Evolutionary conservation across 2,329 filamentous ascomycete genomes (phyloP), one percentile per base, ranked within the genome.

Genomic region (Madurella mycetomatis): DNA sequence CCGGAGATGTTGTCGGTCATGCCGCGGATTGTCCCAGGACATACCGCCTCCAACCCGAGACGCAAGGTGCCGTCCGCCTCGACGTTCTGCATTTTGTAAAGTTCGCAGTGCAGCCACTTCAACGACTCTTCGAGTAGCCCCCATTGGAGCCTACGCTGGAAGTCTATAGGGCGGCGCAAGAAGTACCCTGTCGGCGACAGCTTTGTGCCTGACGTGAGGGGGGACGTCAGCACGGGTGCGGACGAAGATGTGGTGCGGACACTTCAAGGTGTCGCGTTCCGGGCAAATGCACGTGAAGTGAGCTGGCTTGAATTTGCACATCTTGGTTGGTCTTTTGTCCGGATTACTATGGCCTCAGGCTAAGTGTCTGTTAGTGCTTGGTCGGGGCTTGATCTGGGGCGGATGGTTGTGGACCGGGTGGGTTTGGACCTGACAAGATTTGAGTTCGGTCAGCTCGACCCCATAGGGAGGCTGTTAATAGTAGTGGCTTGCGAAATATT

Each of bases 171-270:
- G 34, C 34, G 34, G 11, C 34, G 34, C 34, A 37, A 37, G 34
- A 12, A 37, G 34, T 12, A 37, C 9, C 34, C 34, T 15, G 34
- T 37, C 11, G 34, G 34, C 34, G 34, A 37, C 9, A 15, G 34
- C 34, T 37, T 12, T 12, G 13, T 37, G 13, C 34, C 34, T 15
- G 34, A 37, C 11, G 11, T 37, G 11, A 37, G 4, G 4, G 9
- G 34, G 34, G 11, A 11, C 4, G 34, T 37, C 34, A 15, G 34
- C 9, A 15, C 13, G 7, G 11, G 41, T 42, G 58, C 75, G 71
- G 9, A 77, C 34, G 47, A 49, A 49, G 30, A 45, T 30, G 41
- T 31, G n/a, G 34, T 54, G 53, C 13, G 53, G 43, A 18, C 53
- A 54, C 15, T 12, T 8, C 17, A 37, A 18, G 12, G 31, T 40